Conservation (phyloP, 805 yeast species). For the Komagataella pseudopastoris region DNA sequence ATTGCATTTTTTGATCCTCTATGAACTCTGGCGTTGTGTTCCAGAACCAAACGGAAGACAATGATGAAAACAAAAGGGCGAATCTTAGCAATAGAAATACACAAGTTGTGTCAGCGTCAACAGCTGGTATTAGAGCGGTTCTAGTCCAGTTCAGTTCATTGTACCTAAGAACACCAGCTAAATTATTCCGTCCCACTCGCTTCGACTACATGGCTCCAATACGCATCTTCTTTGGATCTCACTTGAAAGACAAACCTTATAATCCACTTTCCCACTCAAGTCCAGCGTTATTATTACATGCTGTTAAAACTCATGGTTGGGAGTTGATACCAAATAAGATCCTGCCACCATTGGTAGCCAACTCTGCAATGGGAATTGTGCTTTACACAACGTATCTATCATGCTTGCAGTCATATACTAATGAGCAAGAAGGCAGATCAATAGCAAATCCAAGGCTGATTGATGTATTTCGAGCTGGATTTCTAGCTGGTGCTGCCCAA, state of each 20-base stretch:
- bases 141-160: conserved; percentile 67
- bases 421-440: conserved; percentile 8
- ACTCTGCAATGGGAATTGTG: conserved; percentile 80
- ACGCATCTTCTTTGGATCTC: conserved; percentile 34
- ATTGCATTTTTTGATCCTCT: background rate
- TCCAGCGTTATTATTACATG: conserved; percentile 57
- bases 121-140: conserved; percentile 79
- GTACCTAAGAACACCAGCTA: conserved; percentile 71
- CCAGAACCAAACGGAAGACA: background rate
- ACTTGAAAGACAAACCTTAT: conserved; percentile 33
- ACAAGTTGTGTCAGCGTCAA: conserved; percentile 57
- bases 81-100: conserved; percentile 24
- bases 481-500: conserved; percentile 75
- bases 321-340: conserved; percentile 72
- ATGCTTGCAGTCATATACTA: conserved; percentile 25
- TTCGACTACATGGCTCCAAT: conserved; percentile 74
- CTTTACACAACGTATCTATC: conserved; percentile 73
- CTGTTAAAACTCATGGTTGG: conserved; percentile 75
- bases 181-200: conserved; percentile 80
- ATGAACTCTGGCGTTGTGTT: background rate
- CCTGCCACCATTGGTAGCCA: conserved; percentile 79
- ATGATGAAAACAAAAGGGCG: conserved; percentile 1
- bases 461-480: conserved; percentile 71
- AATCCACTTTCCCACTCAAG: conserved; percentile 61
- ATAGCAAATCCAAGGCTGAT: conserved; percentile 16